phyloP scores from a whole-genome alignment of 2,329 filamentous ascomycete species.

The Zymoseptoria tritici region DNA sequence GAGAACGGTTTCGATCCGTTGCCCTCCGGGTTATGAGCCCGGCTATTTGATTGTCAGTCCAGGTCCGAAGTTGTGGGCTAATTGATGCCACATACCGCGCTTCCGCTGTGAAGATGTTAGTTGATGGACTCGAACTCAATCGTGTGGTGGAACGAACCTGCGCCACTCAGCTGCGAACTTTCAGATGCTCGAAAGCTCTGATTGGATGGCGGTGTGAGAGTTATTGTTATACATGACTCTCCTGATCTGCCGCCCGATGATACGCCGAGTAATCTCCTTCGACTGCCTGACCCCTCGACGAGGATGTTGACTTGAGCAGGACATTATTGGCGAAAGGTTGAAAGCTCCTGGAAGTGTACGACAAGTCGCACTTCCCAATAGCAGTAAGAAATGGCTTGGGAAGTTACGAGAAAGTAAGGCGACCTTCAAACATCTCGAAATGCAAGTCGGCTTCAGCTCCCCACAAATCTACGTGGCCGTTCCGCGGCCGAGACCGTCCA shows the following conservation, averaged over 20 bases:
- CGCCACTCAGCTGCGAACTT: background rate
- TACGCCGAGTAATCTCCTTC: too few relatives aligned
- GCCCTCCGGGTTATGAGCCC: conserved; percentile 29
- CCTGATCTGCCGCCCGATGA: too few relatives aligned
- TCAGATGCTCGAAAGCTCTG: background rate
- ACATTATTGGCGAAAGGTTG: too few relatives aligned
- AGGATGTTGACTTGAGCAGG: too few relatives aligned
- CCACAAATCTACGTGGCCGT: background rate
- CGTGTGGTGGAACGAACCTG: background rate
- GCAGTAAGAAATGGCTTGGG: too few relatives aligned
- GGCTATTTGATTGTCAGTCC: conserved; percentile 4
- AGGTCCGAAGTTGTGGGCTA: background rate
- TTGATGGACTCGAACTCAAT: background rate
- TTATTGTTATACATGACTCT: too few relatives aligned
- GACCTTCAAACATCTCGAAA: too few relatives aligned
- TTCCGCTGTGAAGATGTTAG: conserved; percentile 4
- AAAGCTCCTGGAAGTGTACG: too few relatives aligned
- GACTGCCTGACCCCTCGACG: too few relatives aligned
- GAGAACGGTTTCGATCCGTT: conserved; percentile 26
- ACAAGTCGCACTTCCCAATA: too few relatives aligned
- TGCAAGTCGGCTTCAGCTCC: background rate
- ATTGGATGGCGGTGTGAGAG: background rate
- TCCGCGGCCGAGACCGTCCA: background rate
- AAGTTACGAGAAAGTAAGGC: too few relatives aligned
- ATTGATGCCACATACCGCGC: background rate